Conservation (phyloP, 2,329 filamentous ascomycete genomes). For the Talaromyces sp. region DNA sequence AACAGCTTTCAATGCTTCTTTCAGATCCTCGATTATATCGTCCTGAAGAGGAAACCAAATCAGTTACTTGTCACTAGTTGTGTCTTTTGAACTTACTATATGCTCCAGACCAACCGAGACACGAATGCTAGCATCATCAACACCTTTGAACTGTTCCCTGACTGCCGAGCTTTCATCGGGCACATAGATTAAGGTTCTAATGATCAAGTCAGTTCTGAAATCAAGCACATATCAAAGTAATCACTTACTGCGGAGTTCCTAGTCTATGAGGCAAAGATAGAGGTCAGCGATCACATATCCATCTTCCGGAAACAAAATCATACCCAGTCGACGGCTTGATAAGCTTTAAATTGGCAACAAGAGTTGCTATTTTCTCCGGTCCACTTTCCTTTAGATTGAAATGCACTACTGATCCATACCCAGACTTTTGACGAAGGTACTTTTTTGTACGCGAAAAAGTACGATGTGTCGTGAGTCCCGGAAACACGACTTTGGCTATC, state of each 20-base stretch:
- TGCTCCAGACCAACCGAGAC: slow-evolving; percentile 90
- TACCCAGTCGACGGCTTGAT: slow-evolving; percentile 14
- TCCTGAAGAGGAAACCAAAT: slow-evolving; percentile 43
- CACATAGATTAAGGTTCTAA: slow-evolving; percentile 32
- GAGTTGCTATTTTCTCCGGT: background rate
- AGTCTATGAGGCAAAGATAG: background rate
- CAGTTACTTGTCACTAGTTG: background rate
- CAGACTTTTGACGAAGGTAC: slow-evolving; percentile 11
- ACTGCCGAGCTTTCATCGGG: background rate
- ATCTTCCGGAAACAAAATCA: background rate
- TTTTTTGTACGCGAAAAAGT: background rate
- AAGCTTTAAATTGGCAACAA: slow-evolving; percentile 12
- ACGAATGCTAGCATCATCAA: slow-evolving; percentile 80
- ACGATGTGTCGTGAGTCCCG: slow-evolving; percentile 47
- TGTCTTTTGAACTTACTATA: slow-evolving; percentile 47
- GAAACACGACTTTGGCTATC: slow-evolving; percentile 81
- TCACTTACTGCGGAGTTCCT: slow-evolving; percentile 16
- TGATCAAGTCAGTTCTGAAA: background rate
- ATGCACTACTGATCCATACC: slow-evolving; percentile 10
- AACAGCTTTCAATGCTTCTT: slow-evolving; percentile 52
- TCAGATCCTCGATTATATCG: slow-evolving; percentile 88
- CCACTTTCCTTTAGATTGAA: slow-evolving; percentile 5
- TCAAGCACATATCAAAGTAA: background rate
- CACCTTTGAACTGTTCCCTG: slow-evolving; percentile 70
- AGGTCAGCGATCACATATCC: background rate